These are phyloP conservation scores for Cordyceps farinosa DNA, from an alignment of 2,329 filamentous ascomycete species.

Conservation along the genomic window DNA sequence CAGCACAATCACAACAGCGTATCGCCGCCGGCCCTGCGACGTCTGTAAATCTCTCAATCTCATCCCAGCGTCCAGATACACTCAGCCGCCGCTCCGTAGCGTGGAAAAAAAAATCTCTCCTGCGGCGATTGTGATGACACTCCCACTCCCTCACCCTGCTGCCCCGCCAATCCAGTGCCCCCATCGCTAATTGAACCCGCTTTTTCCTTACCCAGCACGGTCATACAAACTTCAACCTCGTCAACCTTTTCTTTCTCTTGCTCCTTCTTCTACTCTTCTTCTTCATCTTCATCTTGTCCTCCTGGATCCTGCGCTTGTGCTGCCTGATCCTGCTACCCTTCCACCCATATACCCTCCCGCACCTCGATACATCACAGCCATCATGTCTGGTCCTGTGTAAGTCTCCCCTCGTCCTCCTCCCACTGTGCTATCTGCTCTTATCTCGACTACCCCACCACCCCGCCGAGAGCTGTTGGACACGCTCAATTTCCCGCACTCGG, in stretches of 20 bases:
- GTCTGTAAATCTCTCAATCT: slow-evolving; percentile 2
- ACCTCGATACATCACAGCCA: slow-evolving; percentile 28
- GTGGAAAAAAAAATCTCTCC: slow-evolving; percentile 4
- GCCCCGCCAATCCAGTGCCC: slow-evolving; percentile 16
- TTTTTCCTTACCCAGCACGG: slow-evolving; percentile 18
- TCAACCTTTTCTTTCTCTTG: slow-evolving; percentile 7
- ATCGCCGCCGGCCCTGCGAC: background rate
- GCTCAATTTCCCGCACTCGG: slow-evolving; percentile 19
- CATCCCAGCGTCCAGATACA: background rate
- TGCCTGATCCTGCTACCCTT: background rate
- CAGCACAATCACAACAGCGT: background rate
- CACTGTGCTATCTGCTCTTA: slow-evolving; percentile 26
- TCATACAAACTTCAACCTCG: slow-evolving; percentile 13
- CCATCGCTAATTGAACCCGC: slow-evolving; percentile 12
- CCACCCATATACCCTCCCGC: background rate
- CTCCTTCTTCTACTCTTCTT: slow-evolving; percentile 12
- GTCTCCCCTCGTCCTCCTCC: slow-evolving; percentile 33
- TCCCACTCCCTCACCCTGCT: background rate
- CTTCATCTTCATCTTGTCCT: slow-evolving; percentile 5
- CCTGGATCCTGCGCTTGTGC: background rate
- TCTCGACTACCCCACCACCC: slow-evolving; percentile 20
- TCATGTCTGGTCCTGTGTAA: slow-evolving; percentile 67
- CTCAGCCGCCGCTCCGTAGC: slow-evolving; percentile 6
- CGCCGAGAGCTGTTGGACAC: slow-evolving; percentile 11
- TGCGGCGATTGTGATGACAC: slow-evolving; percentile 14